phyloP scores from a whole-genome alignment of 2,329 filamentous ascomycete species.

The Metarhizium brunneum region DNA sequence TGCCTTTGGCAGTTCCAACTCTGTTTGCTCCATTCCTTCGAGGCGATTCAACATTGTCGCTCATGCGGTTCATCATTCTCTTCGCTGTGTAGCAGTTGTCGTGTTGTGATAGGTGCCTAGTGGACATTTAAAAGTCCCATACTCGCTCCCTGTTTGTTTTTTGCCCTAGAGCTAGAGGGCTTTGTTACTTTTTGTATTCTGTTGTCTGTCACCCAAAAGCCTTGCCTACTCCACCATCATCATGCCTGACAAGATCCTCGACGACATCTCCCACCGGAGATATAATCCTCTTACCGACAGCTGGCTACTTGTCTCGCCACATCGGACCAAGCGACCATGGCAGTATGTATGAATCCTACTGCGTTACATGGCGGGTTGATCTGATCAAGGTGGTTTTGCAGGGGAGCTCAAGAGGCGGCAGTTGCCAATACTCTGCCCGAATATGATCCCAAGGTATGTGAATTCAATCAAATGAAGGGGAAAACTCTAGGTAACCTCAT shows the following conservation, averaged over 20 bases:
- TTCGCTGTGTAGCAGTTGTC: not conserved
- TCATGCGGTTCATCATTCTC: not conserved
- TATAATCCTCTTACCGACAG: conserved; percentile 86
- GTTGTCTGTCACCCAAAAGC: not conserved
- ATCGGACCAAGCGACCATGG: conserved; percentile 95
- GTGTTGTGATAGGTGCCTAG: no score
- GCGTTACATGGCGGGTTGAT: not conserved
- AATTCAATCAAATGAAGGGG: not conserved
- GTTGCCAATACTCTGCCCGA: conserved; percentile 61
- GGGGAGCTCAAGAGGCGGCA: conserved; percentile 68
- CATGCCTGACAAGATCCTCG: conserved; percentile 70
- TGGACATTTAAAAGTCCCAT: not conserved
- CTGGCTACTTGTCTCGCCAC: conserved; percentile 91
- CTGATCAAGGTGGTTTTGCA: conserved; percentile 23
- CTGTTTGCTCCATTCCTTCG: not conserved
- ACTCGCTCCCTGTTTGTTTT: not conserved
- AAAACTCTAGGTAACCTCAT: conserved; percentile 3
- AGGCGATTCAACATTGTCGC: not conserved
- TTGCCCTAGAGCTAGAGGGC: not conserved
- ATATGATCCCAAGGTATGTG: conserved; percentile 65
- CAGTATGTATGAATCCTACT: conserved; percentile 53
- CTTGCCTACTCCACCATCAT: not conserved
- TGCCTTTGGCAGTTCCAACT: not conserved
- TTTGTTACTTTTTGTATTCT: not conserved
- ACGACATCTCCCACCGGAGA: conserved; percentile 93